Evolutionary conservation across 2,329 filamentous ascomycete genomes (phyloP).

Genomic region (Colletotrichum spinosum): DNA sequence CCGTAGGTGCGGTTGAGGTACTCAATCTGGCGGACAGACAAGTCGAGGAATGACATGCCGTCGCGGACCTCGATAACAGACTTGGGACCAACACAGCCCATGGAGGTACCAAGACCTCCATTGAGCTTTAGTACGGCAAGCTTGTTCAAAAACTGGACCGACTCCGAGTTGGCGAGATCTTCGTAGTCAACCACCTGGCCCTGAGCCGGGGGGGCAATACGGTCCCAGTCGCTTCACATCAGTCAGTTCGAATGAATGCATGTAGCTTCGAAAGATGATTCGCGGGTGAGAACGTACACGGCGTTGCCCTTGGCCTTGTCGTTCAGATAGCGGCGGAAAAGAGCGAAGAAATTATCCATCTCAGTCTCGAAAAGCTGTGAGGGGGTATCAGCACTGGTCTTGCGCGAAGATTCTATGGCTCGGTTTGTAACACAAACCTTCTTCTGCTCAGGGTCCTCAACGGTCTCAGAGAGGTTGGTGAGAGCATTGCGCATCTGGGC

Average conservation of each 20-base stretch:
- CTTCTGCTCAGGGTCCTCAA: slow-evolving; percentile 82
- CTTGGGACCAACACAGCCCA: slow-evolving; percentile 99
- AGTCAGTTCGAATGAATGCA: slow-evolving; percentile 38
- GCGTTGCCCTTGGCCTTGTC: slow-evolving; percentile 98
- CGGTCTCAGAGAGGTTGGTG: slow-evolving; percentile 90
- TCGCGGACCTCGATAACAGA: slow-evolving; percentile 99
- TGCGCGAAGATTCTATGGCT: background rate
- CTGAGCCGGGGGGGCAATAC: slow-evolving; percentile 92
- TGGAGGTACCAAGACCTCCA: slow-evolving; percentile 98
- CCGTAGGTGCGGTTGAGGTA: slow-evolving; percentile 98
- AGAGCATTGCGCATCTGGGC: slow-evolving; percentile 99
- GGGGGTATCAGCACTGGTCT: slow-evolving; percentile 34
- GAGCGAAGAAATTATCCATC: slow-evolving; percentile 99
- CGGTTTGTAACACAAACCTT: slow-evolving; percentile 70
- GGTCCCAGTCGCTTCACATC: slow-evolving; percentile 84
- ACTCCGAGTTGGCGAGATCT: slow-evolving; percentile 87
- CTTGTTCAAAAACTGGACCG: slow-evolving; percentile 95
- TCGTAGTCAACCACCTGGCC: slow-evolving; percentile 97
- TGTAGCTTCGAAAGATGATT: slow-evolving; percentile 3
- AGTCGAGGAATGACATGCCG: slow-evolving; percentile 99
- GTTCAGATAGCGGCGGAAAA: slow-evolving; percentile 98
- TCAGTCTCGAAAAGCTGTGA: slow-evolving; percentile 92
- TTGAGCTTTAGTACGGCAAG: slow-evolving; percentile 99
- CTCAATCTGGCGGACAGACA: slow-evolving; percentile 98
- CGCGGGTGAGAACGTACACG: slow-evolving; percentile 65